Evolutionary conservation across 139 green algal genomes (phyloP).

Genomic region (Chlorella sp.): DNA sequence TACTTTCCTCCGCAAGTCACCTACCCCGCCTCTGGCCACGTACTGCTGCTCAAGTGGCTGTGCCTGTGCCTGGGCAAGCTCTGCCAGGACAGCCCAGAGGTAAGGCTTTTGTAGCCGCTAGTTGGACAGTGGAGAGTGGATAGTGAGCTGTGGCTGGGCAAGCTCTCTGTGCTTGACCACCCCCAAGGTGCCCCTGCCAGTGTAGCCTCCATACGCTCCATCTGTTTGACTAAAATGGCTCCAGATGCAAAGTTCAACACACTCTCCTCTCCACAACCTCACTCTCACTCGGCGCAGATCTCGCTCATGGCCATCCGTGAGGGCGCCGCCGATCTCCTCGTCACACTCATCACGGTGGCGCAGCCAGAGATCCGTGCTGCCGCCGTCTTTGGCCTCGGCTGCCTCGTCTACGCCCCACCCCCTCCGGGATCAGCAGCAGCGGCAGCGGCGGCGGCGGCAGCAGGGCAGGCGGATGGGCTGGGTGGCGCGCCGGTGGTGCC

Average conservation of each 20-base stretch:
- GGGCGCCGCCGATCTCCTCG: constrained; percentile 43
- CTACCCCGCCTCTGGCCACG: constrained; percentile 20
- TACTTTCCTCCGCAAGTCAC: constrained; percentile 28
- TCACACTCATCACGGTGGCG: constrained; percentile 45
- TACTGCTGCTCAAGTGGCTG: constrained; percentile 87
- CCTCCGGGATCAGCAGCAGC: not conserved
- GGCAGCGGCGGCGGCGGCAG: constrained; percentile 1
- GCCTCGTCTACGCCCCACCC: constrained; percentile 55
- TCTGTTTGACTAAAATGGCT: no score
- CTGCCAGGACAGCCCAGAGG: constrained; percentile 53
- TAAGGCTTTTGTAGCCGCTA: constrained; percentile 20
- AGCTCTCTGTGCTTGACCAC: no score
- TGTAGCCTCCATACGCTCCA: no score
- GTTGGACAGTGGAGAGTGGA: no score
- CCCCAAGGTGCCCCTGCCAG: no score
- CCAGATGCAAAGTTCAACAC: no score
- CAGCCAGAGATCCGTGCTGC: constrained; percentile 79
- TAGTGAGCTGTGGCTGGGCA: no score
- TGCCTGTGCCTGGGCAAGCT: constrained; percentile 88
- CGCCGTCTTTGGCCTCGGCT: constrained; percentile 76
- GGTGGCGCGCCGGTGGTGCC: not conserved
- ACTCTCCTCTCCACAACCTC: no score
- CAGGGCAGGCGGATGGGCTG: not conserved
- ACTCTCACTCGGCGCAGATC: constrained; percentile 12
- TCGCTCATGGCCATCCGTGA: constrained; percentile 45